Conservation (phyloP, 1,284 basidiomycete species). For the Trichosporon ovoides region DNA sequence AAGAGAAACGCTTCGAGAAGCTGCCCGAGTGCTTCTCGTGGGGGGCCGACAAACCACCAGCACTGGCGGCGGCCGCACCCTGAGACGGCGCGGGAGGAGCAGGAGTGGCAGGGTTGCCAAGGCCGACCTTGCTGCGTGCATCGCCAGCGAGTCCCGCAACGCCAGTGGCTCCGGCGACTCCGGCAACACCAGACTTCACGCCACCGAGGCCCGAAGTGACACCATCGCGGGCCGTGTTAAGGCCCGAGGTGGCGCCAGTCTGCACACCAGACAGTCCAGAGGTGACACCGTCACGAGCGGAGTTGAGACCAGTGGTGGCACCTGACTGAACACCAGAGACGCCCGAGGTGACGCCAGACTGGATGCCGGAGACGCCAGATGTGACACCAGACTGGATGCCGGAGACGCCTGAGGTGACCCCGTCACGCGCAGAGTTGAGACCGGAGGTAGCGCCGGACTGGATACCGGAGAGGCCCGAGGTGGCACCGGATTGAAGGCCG, state of each 20-base stretch:
- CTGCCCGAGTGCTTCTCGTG: constrained; percentile 2
- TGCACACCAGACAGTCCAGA: neutral
- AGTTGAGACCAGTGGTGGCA: neutral
- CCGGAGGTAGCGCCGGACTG: too few relatives aligned
- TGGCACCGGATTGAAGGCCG: too few relatives aligned
- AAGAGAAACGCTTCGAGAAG: constrained; percentile 3
- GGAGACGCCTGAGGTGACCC: neutral
- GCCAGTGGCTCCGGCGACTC: too few relatives aligned
- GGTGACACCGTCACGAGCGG: neutral
- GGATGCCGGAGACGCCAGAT: neutral
- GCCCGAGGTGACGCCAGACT: too few relatives aligned
- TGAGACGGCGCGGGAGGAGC: neutral
- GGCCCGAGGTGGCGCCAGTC: neutral
- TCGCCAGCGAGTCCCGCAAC: neutral
- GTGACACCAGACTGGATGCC: neutral
- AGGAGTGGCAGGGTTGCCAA: neutral
- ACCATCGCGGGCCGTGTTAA: neutral
- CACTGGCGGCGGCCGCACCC: neutral
- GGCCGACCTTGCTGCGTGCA: neutral
- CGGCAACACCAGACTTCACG: neutral
- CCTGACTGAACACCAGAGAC: too few relatives aligned
- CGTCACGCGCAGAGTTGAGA: neutral
- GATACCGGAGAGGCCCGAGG: too few relatives aligned
- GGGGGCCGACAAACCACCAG: neutral
- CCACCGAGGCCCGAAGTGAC: neutral